Evolutionary conservation across 106 monocot species (phyloP), one percentile per base, ranked within the genome.

Genomic region (Gastrodia elata): DNA sequence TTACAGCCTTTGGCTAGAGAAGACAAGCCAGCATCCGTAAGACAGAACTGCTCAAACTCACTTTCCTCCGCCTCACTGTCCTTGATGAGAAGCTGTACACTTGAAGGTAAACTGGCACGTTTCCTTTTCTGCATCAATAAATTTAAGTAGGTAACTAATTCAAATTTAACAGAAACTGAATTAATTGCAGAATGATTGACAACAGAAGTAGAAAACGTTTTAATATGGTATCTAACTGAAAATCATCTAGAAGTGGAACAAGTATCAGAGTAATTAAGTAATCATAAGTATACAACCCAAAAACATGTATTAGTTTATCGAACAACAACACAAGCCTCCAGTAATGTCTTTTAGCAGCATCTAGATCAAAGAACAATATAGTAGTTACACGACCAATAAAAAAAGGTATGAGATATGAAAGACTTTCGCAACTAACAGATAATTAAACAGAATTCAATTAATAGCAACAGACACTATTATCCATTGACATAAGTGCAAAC

Each of bases 11-110:
- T 55, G 6, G 91, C 88, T 64, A 98, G 86, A 74, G 75, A 72
- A 73, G 74, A 48, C 16, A 98, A 75, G 39, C 93, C 91, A 38
- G 73, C 77, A 87, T 98, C 97, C 55, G 89, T 83, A 35, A 98
- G 69, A 79, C 72, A 72, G 20, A 39, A 76, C 9, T 38, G 76
- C 25, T 80, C 83, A 6, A 33, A 40, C 20, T 80, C 81, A 72
- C 42, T 81, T 48, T 83, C 88, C 38, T 72, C 77, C 38, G 68
- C 38, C 22, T 64, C 77, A 44, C 59, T 77, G 44, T 69, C 77
- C 13, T 24, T 55, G 30, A 26, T 13, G 16, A 24, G 38, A 70
- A 65, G 59, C 43, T 57, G 71, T 73, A 8, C 18, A 70, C 73
- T 71, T 43, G 55, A 65, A 30, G 76, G 24, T 44, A 43, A 16